Percentiles rank a stretch among this genome's conserved stretches.
Conservation (phyloP, 768 basidiomycete genomes). For the Lactarius pseudohatsudake region DNA sequence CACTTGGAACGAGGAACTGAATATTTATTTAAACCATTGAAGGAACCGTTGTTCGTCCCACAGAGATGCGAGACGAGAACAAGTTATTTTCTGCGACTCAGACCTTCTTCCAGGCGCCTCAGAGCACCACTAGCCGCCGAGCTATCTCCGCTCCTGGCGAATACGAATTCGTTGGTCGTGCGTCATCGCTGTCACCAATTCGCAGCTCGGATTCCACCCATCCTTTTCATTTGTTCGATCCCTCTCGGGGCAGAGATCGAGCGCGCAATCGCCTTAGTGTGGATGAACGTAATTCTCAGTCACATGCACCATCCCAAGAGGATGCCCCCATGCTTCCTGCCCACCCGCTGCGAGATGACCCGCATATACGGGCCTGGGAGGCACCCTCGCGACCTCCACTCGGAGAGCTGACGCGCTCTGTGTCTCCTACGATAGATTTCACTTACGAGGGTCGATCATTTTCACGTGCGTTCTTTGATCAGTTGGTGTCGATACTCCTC, state of each 20-base stretch:
- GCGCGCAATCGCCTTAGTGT: conserved; percentile 32
- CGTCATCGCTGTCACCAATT: conserved; percentile 19
- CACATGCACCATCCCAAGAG: conserved; percentile 24
- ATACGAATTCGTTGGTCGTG: conserved; percentile 37
- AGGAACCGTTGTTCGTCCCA: conserved; percentile 46
- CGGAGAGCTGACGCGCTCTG: neutral
- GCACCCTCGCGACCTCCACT: neutral
- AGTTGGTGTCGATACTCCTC: neutral
- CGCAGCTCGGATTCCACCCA: neutral
- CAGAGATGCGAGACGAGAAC: conserved; percentile 69
- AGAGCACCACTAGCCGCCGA: conserved; percentile 43
- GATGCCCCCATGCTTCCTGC: neutral
- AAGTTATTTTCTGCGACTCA: conserved; percentile 69
- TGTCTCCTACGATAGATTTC: conserved; percentile 2
- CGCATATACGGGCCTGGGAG: neutral
- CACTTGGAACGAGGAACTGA: conserved; percentile 38
- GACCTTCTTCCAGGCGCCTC: conserved; percentile 66
- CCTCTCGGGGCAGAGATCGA: conserved; percentile 27
- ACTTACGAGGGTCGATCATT: conserved; percentile 10
- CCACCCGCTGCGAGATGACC: neutral
- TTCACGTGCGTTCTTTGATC: conserved; percentile 9
- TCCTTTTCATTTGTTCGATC: neutral
- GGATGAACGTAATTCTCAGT: conserved; percentile 34
- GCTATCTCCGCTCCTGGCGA: conserved; percentile 46
- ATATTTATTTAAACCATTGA: conserved; percentile 29